Conservation (phyloP, 2,329 filamentous ascomycete genomes). For the Penicillium sp. region DNA sequence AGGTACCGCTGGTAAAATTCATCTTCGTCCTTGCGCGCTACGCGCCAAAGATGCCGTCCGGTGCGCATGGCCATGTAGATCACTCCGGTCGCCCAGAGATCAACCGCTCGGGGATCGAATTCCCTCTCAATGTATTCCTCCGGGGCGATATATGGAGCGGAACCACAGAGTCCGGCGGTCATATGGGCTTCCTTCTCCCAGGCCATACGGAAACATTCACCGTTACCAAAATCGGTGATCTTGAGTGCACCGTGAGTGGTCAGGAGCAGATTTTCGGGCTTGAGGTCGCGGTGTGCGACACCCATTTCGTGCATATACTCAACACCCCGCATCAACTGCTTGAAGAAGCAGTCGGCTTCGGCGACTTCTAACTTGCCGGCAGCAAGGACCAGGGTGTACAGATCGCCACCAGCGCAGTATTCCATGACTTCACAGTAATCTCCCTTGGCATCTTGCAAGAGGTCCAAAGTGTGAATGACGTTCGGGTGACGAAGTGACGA, state of each 20-base stretch:
- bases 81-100: constrained; percentile 96
- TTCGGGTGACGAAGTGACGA: constrained; percentile 95
- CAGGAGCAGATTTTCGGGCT: constrained; percentile 92
- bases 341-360: constrained; percentile 98
- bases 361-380: constrained; percentile 83
- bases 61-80: constrained; percentile 99
- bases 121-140: constrained; percentile 95
- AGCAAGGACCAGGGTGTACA: constrained; percentile 89
- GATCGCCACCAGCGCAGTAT: constrained; percentile 92
- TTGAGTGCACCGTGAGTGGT: constrained; percentile 92
- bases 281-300: constrained; percentile 92
- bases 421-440: constrained; percentile 99
- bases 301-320: constrained; percentile 99
- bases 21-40: constrained; percentile 95
- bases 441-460: constrained; percentile 92
- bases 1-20: constrained; percentile 96
- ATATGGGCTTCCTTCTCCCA: constrained; percentile 99
- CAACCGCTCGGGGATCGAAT: constrained; percentile 95
- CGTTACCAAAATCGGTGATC: constrained; percentile 98
- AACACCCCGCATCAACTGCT: constrained; percentile 97
- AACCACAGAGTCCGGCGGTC: constrained; percentile 95
- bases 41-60: constrained; percentile 89
- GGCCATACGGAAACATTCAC: constrained; percentile 98
- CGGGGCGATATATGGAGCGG: constrained; percentile 93
- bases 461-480: constrained; percentile 93